Evolutionary conservation across 192 early-diverging fungal genomes (phyloP).

Genomic region (Jimgerdemannia lactiflua): DNA sequence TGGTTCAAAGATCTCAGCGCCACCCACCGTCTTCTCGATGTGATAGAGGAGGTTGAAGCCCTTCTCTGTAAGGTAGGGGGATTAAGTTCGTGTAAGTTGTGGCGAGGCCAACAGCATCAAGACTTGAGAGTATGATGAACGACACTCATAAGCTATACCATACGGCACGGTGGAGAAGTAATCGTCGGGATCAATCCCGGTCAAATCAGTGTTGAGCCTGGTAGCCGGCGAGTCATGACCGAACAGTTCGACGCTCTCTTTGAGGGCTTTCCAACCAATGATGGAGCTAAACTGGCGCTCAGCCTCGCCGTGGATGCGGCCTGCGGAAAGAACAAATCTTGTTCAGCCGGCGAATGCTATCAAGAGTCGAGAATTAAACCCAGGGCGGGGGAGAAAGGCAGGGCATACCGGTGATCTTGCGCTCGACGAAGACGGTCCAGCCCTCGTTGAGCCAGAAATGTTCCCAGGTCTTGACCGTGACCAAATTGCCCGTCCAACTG

Average conservation of each 20-base stretch:
- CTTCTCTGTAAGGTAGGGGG: constrained; percentile 61
- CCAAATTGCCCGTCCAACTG: constrained; percentile 88
- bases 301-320: constrained; percentile 72
- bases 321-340: not conserved
- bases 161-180: constrained; percentile 81
- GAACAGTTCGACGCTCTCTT: constrained; percentile 66
- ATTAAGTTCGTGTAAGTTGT: no score
- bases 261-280: constrained; percentile 74
- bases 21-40: constrained; percentile 87
- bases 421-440: constrained; percentile 91
- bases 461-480: constrained; percentile 80
- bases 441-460: constrained; percentile 96
- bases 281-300: constrained; percentile 82
- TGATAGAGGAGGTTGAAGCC: constrained; percentile 94
- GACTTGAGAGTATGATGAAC: not conserved
- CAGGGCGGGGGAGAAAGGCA: not conserved
- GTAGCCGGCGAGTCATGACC: constrained; percentile 66
- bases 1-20: constrained; percentile 79
- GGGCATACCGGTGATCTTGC: constrained; percentile 71
- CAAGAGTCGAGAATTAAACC: not conserved
- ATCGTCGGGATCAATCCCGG: constrained; percentile 81
- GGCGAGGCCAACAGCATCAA: no score
- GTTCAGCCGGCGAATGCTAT: no score
- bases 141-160: constrained; percentile 34
- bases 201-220: constrained; percentile 69